Evolutionary conservation across 352 stramenopile species (phyloP).

Genomic region (Globisporangium radiosum): DNA sequence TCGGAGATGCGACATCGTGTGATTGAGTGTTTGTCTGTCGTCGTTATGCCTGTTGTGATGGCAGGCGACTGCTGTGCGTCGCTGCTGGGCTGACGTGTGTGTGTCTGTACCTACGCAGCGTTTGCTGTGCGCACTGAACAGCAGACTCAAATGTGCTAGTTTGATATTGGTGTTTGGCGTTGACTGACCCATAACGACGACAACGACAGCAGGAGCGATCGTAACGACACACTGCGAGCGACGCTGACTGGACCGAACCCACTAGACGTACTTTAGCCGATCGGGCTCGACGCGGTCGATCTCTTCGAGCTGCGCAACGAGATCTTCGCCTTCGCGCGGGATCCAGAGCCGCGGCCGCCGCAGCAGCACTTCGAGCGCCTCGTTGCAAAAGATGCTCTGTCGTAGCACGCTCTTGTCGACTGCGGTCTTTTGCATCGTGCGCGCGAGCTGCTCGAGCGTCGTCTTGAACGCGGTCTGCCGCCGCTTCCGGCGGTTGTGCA

Average conservation of each 20-base stretch:
- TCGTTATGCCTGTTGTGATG: too few species aligned
- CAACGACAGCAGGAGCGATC: background rate
- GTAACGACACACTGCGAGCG: too few species aligned
- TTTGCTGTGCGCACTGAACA: too few species aligned
- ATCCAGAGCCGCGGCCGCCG: slow-evolving; percentile 35
- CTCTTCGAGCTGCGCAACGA: slow-evolving; percentile 26
- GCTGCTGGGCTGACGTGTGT: too few species aligned
- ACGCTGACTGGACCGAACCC: too few species aligned
- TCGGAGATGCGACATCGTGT: background rate
- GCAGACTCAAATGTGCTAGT: too few species aligned
- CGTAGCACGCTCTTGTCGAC: slow-evolving; percentile 22
- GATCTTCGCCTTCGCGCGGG: slow-evolving; percentile 24
- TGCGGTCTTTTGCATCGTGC: slow-evolving; percentile 14
- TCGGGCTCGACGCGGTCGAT: slow-evolving; percentile 32
- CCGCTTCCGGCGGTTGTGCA: slow-evolving; percentile 37
- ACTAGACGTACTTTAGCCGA: slow-evolving; percentile 9
- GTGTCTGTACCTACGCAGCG: too few species aligned
- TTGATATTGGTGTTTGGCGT: too few species aligned
- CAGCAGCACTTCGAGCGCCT: slow-evolving; percentile 23
- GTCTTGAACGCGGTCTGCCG: slow-evolving; percentile 30
- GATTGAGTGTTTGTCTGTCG: background rate
- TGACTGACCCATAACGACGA: too few species aligned
- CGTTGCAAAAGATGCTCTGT: slow-evolving; percentile 31
- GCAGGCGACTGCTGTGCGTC: too few species aligned
- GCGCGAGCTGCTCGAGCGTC: slow-evolving; percentile 21